Evolutionary conservation across 148 eudicot species (phyloP).

Genomic region (Oxyria digyna): DNA sequence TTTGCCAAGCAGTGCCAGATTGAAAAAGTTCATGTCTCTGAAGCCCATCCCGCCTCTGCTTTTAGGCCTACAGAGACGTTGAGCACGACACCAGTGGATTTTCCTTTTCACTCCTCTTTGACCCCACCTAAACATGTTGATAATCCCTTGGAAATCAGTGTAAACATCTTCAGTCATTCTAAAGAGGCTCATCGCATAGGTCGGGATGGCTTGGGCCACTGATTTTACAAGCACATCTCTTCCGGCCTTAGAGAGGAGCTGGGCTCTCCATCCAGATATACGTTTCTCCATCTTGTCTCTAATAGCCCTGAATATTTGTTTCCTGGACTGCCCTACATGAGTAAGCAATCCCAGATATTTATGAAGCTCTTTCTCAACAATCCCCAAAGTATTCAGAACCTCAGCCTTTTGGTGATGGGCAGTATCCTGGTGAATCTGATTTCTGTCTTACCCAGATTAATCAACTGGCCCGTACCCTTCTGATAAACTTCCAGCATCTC

Average conservation of each 20-base stretch:
- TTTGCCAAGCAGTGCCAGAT: not conserved
- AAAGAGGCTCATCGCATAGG: not conserved
- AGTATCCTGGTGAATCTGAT: not conserved
- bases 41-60: not conserved
- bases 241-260: not conserved
- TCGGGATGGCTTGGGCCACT: not conserved
- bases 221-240: not conserved
- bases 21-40: not conserved
- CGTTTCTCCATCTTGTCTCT: not conserved
- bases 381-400: no score
- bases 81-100: not conserved
- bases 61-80: not conserved
- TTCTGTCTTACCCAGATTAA: not conserved
- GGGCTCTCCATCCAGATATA: not conserved
- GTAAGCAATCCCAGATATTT: not conserved
- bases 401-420: no score
- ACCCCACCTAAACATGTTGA: not conserved
- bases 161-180: not conserved
- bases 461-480: not conserved
- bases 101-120: not conserved
- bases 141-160: not conserved
- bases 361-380: no score
- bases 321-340: not conserved
- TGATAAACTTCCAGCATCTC: not conserved
- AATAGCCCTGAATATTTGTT: not conserved